A percentile compares a stretch with the other conserved stretches of the same genome.
These are phyloP conservation scores for Mucuna pruriens DNA, from an alignment of 306 rosid species.

Conservation along the genomic window DNA sequence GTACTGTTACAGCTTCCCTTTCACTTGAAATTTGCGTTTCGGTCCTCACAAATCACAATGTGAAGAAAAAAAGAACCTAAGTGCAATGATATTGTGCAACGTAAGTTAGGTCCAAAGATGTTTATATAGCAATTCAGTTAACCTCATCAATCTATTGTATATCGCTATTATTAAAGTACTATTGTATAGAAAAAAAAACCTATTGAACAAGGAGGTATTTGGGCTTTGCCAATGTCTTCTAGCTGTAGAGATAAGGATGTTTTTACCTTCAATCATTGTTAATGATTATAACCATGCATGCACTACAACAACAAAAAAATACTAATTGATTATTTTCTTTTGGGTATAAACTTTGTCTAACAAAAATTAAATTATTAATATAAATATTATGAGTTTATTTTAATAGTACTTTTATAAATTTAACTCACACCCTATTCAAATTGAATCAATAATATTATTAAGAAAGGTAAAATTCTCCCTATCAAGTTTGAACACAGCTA, in stretches of 20 bases:
- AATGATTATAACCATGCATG: background rate
- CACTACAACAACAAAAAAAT: too few relatives aligned
- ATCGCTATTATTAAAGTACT: background rate
- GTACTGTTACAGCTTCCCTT: background rate
- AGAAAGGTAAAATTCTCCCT: too few relatives aligned
- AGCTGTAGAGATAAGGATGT: background rate
- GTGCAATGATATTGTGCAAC: background rate
- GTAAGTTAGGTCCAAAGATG: background rate
- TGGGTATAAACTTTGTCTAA: background rate
- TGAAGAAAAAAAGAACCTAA: background rate
- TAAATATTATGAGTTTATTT: too few relatives aligned
- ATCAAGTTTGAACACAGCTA: too few relatives aligned
- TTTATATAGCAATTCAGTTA: background rate
- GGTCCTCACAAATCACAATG: background rate
- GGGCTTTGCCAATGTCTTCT: background rate
- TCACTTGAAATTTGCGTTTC: background rate
- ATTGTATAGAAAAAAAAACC: too few relatives aligned
- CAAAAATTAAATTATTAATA: too few relatives aligned
- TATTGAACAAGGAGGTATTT: background rate
- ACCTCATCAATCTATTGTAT: background rate
- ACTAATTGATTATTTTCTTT: background rate
- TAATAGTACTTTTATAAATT: too few relatives aligned
- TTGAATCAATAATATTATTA: too few relatives aligned
- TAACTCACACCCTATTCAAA: too few relatives aligned
- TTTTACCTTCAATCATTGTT: too few relatives aligned